Evolutionary conservation across 2,329 filamentous ascomycete species (phyloP), one percentile per base, ranked within the genome.

Genomic region (Fusarium dlaminii): DNA sequence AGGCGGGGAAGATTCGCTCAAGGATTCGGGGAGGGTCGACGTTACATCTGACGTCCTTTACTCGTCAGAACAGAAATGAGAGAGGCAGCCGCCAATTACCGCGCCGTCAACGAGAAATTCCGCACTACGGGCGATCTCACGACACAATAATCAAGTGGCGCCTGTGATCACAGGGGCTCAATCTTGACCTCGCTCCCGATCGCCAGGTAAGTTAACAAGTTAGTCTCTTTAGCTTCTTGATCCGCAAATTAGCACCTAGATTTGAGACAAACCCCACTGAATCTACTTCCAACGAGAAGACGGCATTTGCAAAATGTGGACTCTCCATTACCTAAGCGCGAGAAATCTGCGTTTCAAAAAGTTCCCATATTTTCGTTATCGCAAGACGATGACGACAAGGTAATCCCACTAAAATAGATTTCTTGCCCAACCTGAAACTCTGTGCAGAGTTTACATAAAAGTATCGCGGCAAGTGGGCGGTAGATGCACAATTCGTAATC

Each of bases 161-260:
- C 18, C 17, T 48, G 10, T 45, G 42, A 34, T 70, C 36, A 57
- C 66, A 70, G 67, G 59, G 67, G 51, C 30, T 24, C 42, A 51
- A 45, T 54, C 51, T 54, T n/a, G 32, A n/a, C 27, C 17, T 34
- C 29, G 43, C 37, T 36, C 43, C 67, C 67, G 59, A 70, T 70
- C 59, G 52, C 43, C 66, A 60, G 40, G 42, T 32, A 49, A 32
- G 17, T 20, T 51, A 20, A n/a, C n/a, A n/a, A n/a, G n/a, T n/a
- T 11, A 43, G 15, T 15, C 24, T 15, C 40, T 3, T 46, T 46
- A 39, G 39, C 58, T 51, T 11, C 24, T n/a, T 22, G 34, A 63
- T 46, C 34, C 32, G 32, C 49, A 39, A 39, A 39, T 39, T 54
- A 40, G 51, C 51, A 39, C 8, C 10, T 11, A 54, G 34, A 39